These are phyloP conservation scores for Hibiscus syriacus DNA, from an alignment of 345 rosid species.

Conservation along the genomic window DNA sequence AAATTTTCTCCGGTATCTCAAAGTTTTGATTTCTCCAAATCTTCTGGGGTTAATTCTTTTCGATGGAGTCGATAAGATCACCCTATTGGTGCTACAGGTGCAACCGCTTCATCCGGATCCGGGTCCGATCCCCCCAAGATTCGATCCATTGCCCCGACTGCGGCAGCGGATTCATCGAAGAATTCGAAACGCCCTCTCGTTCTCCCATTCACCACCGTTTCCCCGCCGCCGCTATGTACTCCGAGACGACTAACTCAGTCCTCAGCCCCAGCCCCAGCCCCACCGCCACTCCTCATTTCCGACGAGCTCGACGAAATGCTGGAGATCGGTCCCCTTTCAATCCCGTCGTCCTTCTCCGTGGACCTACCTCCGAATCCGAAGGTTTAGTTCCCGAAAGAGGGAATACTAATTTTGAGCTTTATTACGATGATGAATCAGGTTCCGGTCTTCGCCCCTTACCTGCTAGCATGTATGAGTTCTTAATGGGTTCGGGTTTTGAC, in stretches of 20 bases:
- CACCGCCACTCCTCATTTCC: slow-evolving; percentile 15
- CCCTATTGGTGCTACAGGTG: slow-evolving; percentile 64
- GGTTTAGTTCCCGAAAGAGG: slow-evolving; percentile 20
- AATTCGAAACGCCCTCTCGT: slow-evolving; percentile 25
- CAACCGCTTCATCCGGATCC: slow-evolving; percentile 25
- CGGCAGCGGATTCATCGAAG: slow-evolving; percentile 47
- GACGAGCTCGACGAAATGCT: slow-evolving; percentile 34
- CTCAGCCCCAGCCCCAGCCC: slow-evolving; percentile 17
- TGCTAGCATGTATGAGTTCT: slow-evolving; percentile 52
- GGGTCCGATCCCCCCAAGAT: slow-evolving; percentile 22
- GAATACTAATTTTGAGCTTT: slow-evolving; percentile 39
- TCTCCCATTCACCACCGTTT: slow-evolving; percentile 23
- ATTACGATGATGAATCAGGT: slow-evolving; percentile 54
- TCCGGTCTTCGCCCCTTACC: slow-evolving; percentile 58
- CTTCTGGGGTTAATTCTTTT: not conserved
- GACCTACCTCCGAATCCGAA: slow-evolving; percentile 24
- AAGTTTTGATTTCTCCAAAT: not conserved
- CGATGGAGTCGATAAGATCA: slow-evolving; percentile 28
- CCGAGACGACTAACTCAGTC: slow-evolving; percentile 14
- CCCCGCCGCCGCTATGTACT: slow-evolving; percentile 21
- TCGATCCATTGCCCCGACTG: slow-evolving; percentile 42
- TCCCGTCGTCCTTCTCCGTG: slow-evolving; percentile 55
- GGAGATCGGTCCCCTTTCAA: slow-evolving; percentile 61
- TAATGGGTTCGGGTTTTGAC: slow-evolving; percentile 73
- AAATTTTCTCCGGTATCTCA: not conserved